These are phyloP conservation scores for Phytophthora rubi DNA, from an alignment of 352 stramenopile species.

Conservation along the genomic window DNA sequence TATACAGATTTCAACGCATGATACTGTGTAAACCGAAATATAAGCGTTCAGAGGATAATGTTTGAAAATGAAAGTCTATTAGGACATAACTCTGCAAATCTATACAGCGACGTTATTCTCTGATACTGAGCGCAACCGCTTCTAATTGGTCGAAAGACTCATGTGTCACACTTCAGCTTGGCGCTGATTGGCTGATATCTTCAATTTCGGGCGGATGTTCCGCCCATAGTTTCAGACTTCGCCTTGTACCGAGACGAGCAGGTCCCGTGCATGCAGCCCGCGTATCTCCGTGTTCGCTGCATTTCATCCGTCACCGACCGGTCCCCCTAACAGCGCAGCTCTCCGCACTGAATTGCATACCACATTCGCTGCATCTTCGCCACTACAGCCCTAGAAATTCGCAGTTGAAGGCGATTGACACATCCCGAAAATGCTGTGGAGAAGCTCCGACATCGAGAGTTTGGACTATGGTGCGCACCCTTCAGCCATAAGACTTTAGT, in stretches of 20 bases:
- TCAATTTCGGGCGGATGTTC: conserved; percentile 20
- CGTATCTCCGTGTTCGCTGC: not conserved
- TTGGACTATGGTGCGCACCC: conserved; percentile 75
- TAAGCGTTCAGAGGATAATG: no score
- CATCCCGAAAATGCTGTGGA: conserved; percentile 59
- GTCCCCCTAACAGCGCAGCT: not conserved
- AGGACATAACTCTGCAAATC: no score
- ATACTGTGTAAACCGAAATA: no score
- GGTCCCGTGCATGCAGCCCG: conserved; percentile 5
- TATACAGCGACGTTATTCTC: not conserved
- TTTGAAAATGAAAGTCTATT: no score
- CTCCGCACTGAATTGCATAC: conserved; percentile 1
- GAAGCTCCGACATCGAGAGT: conserved; percentile 74
- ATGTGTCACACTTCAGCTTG: not conserved
- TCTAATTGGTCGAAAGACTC: not conserved
- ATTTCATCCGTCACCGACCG: not conserved
- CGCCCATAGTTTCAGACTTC: conserved; percentile 15
- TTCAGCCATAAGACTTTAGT: not conserved
- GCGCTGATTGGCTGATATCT: conserved; percentile 14
- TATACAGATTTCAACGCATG: not conserved
- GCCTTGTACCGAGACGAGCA: conserved; percentile 2
- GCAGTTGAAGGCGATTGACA: conserved; percentile 17
- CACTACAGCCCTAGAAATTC: not conserved
- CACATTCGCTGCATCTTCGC: not conserved
- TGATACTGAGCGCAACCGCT: not conserved